Evolutionary conservation across 352 stramenopile genomes (phyloP).

Genomic region (Pythium biforme): DNA sequence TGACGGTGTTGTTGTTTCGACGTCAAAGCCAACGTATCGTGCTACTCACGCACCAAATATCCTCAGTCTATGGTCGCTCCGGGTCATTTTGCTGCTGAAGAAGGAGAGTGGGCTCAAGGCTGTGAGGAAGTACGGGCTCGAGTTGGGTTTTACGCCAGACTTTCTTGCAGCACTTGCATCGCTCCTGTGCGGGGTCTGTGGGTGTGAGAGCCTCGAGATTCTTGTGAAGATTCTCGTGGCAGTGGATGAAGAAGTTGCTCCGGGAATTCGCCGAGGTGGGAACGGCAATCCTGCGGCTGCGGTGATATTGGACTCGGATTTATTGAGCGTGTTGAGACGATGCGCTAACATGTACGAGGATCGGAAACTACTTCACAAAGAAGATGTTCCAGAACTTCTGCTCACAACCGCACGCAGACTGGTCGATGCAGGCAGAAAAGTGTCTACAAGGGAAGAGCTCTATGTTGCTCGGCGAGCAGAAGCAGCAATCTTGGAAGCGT

Average conservation of each 20-base stretch:
- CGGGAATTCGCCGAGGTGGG: conserved; percentile 25
- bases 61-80: conserved; percentile 63
- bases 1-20: not conserved
- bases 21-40: conserved; percentile 9
- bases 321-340: conserved; percentile 42
- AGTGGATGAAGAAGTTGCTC: conserved; percentile 40
- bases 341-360: conserved; percentile 53
- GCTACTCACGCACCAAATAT: conserved; percentile 13
- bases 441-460: conserved; percentile 26
- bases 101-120: conserved; percentile 67
- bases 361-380: conserved; percentile 49
- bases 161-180: conserved; percentile 60
- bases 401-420: conserved; percentile 42
- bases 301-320: conserved; percentile 54
- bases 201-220: conserved; percentile 54
- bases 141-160: conserved; percentile 60
- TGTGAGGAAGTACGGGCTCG: conserved; percentile 41
- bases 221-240: conserved; percentile 55
- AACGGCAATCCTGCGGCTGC: conserved; percentile 24
- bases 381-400: conserved; percentile 48
- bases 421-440: conserved; percentile 25
- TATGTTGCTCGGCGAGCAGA: conserved; percentile 37
- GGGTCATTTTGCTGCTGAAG: conserved; percentile 72
- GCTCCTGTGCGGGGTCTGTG: conserved; percentile 57
- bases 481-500: conserved; percentile 57